phyloP scores from a whole-genome alignment of 352 stramenopile genomes.

The Globisporangium uncinulatum region DNA sequence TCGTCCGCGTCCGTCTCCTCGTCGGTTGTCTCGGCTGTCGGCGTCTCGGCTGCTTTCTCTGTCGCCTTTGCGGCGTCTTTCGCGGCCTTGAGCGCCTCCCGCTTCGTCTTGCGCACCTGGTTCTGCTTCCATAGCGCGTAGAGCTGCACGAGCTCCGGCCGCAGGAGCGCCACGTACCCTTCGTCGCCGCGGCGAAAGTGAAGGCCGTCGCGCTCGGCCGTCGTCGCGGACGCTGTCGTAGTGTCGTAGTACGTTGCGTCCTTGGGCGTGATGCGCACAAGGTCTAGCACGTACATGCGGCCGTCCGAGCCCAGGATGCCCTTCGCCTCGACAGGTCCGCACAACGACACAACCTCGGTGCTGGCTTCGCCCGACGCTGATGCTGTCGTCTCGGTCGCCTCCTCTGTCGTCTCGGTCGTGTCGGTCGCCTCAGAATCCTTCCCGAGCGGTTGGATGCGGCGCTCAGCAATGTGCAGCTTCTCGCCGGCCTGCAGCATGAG shows the following conservation, averaged over 20 bases:
- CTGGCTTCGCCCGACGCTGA: constrained; percentile 36
- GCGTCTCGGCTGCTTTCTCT: constrained; percentile 23
- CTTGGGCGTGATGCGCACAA: constrained; percentile 92
- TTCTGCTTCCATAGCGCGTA: constrained; percentile 91
- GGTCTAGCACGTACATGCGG: constrained; percentile 93
- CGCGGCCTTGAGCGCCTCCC: constrained; percentile 36
- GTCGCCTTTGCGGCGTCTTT: constrained; percentile 28
- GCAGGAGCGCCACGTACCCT: constrained; percentile 87
- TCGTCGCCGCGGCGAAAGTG: constrained; percentile 75
- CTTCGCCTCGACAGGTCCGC: constrained; percentile 93
- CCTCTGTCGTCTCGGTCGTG: not conserved
- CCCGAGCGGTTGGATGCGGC: constrained; percentile 72
- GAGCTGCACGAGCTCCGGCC: constrained; percentile 89
- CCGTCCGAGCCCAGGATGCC: constrained; percentile 92
- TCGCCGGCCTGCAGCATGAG: constrained; percentile 80
- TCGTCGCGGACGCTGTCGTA: constrained; percentile 19
- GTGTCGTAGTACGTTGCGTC: constrained; percentile 90
- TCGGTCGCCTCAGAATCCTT: constrained; percentile 40
- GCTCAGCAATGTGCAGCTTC: constrained; percentile 87
- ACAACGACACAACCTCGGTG: constrained; percentile 70
- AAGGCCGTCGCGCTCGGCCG: constrained; percentile 36
- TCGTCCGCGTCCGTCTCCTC: constrained; percentile 18
- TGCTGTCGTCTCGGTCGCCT: constrained; percentile 22
- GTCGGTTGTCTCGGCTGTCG: constrained; percentile 17
- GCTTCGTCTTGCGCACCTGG: constrained; percentile 52